A percentile compares a stretch with the other conserved stretches of the same genome.
phyloP scores from a whole-genome alignment of 768 basidiomycete genomes.

The Coprinopsis sp. region DNA sequence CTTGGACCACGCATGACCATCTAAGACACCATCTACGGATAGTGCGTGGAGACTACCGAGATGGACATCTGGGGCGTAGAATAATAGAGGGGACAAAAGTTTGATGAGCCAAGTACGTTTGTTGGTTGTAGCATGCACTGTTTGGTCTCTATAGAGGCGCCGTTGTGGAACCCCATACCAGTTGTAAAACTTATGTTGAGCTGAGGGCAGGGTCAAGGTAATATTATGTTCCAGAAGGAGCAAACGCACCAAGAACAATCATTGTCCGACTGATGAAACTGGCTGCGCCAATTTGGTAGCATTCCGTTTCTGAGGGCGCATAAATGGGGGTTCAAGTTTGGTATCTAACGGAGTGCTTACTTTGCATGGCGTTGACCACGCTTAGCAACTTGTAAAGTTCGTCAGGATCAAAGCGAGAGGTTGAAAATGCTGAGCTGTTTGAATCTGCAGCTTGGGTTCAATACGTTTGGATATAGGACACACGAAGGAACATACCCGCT shows the following conservation, averaged over 20 bases:
- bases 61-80: slow-evolving; percentile 41
- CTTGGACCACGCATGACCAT: slow-evolving; percentile 13
- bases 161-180: slow-evolving; percentile 43
- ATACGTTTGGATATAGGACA: background rate
- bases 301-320: no score
- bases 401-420: slow-evolving; percentile 30
- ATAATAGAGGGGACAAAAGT: slow-evolving; percentile 35
- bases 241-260: no score
- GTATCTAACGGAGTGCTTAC: slow-evolving; percentile 18
- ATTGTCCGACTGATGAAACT: slow-evolving; percentile 1
- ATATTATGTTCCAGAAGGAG: no score
- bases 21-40: slow-evolving; percentile 41
- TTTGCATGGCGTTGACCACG: slow-evolving; percentile 31
- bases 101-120: slow-evolving; percentile 33
- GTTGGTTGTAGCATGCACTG: slow-evolving; percentile 27
- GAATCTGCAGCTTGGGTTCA: slow-evolving; percentile 25
- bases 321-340: no score
- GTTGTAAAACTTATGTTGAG: slow-evolving; percentile 37
- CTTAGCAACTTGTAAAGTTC: slow-evolving; percentile 35
- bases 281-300: background rate
- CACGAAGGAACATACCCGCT: slow-evolving; percentile 31
- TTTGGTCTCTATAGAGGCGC: slow-evolving; percentile 41
- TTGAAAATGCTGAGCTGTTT: slow-evolving; percentile 36
- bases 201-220: slow-evolving; percentile 6
- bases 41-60: slow-evolving; percentile 37